These are phyloP conservation scores for Hibiscus trionum DNA, from an alignment of 345 rosid species.

Conservation along the genomic window DNA sequence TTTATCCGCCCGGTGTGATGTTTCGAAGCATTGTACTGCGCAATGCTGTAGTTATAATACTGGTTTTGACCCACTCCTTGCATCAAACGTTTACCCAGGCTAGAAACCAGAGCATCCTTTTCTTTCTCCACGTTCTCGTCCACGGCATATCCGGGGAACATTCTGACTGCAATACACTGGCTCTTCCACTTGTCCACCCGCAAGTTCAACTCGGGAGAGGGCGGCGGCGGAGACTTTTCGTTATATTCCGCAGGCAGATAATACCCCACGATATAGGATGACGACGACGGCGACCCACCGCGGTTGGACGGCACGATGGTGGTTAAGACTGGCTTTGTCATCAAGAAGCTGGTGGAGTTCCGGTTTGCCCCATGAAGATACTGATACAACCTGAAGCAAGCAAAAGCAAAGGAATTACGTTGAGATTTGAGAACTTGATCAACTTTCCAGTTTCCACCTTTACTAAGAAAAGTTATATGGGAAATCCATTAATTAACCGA, in stretches of 20 bases:
- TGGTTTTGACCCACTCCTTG: not conserved
- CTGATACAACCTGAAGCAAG: slow-evolving; percentile 33
- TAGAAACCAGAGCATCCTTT: slow-evolving; percentile 24
- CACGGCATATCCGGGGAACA: slow-evolving; percentile 35
- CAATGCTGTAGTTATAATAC: slow-evolving; percentile 22
- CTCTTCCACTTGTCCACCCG: slow-evolving; percentile 30
- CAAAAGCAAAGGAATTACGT: not conserved
- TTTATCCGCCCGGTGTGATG: slow-evolving; percentile 26
- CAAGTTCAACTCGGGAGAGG: slow-evolving; percentile 29
- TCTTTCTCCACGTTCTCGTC: slow-evolving; percentile 29
- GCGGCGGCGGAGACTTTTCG: slow-evolving; percentile 24
- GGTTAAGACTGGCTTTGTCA: slow-evolving; percentile 44
- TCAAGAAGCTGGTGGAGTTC: slow-evolving; percentile 13
- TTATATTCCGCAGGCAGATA: slow-evolving; percentile 12
- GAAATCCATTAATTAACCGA: not conserved
- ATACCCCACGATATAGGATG: slow-evolving; percentile 12
- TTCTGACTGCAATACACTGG: slow-evolving; percentile 31
- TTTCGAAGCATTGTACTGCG: slow-evolving; percentile 39
- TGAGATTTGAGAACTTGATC: not conserved
- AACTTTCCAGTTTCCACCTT: too few relatives aligned
- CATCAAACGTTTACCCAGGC: slow-evolving; percentile 13
- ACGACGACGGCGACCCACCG: not conserved
- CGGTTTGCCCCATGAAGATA: slow-evolving; percentile 40
- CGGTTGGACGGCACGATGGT: slow-evolving; percentile 12
- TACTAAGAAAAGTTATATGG: not conserved